Evolutionary conservation across 441 rosid genomes (phyloP), one percentile per base, ranked within the genome.

Genomic region (Gossypium gossypioides): DNA sequence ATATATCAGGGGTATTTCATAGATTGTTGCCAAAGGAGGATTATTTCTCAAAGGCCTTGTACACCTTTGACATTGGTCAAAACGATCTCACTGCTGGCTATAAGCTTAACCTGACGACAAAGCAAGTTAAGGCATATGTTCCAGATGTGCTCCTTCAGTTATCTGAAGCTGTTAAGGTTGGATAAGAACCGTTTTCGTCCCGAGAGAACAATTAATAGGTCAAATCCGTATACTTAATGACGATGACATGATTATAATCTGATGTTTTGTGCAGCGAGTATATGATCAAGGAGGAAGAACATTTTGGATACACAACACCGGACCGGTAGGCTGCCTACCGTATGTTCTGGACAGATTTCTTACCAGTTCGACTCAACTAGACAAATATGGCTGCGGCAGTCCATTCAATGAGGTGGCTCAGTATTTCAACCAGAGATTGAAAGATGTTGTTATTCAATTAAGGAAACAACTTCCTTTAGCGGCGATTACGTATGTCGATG

Each of bases 281-380:
- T 86, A 90, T 68, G 51, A 12, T 3, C 69, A 75, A 42, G 93
- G 93, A 29, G 92, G 88, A 51, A 84, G 93, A 80, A 77, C 75
- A 13, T 88, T 92, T 60, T 87, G 91, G 95, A 82, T 90, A 68
- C 98, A 89, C 71, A 90, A 90, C 81, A 88, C 93, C 0, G 95
- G 84, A 19, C 96, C 96, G 3, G 72, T 81, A 0, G 95, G 98
- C 1, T 92, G 95, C 79, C 73, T 86, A 6, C 95, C 93, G 0
- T 88, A 83, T 54, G 72, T 79, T 15, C 52, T 93, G 62, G 89
- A 78, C 72, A 76, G 85, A 37, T 79, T 81, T 63, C 84, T 75
- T 1, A 78, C 84, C 50, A 82, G 72, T 3, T 79, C 75, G 0
- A 77, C 83, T 5, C 83, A 83, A 61, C 71, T 83, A 2, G 91